These are phyloP conservation scores for Verticillium alfalfae DNA, from an alignment of 2,329 filamentous ascomycete genomes.

Conservation along the genomic window DNA sequence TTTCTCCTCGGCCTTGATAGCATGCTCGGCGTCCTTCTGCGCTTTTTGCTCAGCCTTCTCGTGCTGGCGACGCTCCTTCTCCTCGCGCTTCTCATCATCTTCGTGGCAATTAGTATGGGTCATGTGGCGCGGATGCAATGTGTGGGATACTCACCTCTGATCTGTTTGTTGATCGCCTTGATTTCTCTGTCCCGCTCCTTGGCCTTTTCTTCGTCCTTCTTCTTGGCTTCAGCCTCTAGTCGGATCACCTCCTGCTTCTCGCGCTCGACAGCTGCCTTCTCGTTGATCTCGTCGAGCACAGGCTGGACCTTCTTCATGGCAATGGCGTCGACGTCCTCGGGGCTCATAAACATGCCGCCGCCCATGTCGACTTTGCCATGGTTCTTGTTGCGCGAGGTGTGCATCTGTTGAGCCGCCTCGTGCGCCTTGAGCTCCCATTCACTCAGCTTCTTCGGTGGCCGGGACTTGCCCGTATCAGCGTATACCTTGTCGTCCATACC, in stretches of 20 bases:
- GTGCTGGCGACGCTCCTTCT: conserved; percentile 37
- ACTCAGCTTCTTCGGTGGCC: conserved; percentile 60
- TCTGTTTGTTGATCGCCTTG: conserved; percentile 45
- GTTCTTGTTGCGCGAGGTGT: conserved; percentile 38
- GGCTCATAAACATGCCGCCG: conserved; percentile 73
- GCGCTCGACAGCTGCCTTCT: conserved; percentile 67
- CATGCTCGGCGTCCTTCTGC: conserved; percentile 47
- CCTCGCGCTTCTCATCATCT: conserved; percentile 42
- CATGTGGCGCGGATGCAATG: neutral
- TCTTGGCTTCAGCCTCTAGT: conserved; percentile 59
- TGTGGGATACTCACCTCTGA: conserved; percentile 48
- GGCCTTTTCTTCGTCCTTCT: conserved; percentile 52
- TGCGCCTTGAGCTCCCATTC: conserved; percentile 78
- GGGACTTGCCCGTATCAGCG: conserved; percentile 63
- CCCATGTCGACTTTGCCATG: conserved; percentile 63
- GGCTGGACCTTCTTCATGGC: conserved; percentile 74
- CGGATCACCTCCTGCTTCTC: conserved; percentile 60
- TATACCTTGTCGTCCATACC: conserved; percentile 79
- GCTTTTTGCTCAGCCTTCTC: conserved; percentile 42
- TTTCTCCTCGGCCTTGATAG: conserved; percentile 48
- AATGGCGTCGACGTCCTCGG: conserved; percentile 72
- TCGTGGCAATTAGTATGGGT: neutral
- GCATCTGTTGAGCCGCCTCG: conserved; percentile 60
- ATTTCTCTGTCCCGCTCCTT: conserved; percentile 46
- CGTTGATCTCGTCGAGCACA: conserved; percentile 77